Evolutionary conservation across 179 eudicot genomes (phyloP), one percentile per base, ranked within the genome.

Genomic region (Beta lomatogona): DNA sequence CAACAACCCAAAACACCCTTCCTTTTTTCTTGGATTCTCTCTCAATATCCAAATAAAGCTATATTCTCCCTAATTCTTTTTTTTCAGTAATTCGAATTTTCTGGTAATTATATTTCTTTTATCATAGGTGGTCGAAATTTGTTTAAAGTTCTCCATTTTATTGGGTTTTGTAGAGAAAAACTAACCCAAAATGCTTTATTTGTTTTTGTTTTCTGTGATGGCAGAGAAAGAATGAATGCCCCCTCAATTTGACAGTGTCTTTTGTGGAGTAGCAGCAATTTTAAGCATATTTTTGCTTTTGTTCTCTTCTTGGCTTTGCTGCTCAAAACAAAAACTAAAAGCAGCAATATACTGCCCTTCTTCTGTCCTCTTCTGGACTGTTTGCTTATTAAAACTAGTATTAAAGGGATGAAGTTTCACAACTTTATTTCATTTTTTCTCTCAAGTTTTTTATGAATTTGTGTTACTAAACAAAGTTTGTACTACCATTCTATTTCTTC

Each of bases 21-120:
- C 78, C 80, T 73, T 81, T 85, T 84, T 65, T 85, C 82, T 85
- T 85, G 84, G 87, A 85, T 85, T 81, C 84, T 81, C 80, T 81
- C 69, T 73, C 81, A 70, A 19, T 25, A 63, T 73, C 59, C 59
- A 52, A 80, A 76, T 19, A 72, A 22, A 69, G 58, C 61, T 60
- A 48, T 59, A 67, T 72, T 75, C 82, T 55, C 25, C 75, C 52
- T 57, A 65, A 9, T 50, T 22, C 61, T 74, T 82, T 67, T 41
- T 31, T 45, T 67, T 81, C 58, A 57, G 46, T 65, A 78, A 11
- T 84, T 82, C 18, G 31, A 72, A 74, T 78, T 81, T 74, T 66
- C 79, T 64, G 36, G 84, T 81, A 77, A 78, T 78, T 63, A 21
- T 9, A 16, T 55, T 41, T 41, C 28, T 67, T 73, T 57, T 52